phyloP scores from a whole-genome alignment of 2,329 filamentous ascomycete genomes.

The Ascochyta viciae-villosae region DNA sequence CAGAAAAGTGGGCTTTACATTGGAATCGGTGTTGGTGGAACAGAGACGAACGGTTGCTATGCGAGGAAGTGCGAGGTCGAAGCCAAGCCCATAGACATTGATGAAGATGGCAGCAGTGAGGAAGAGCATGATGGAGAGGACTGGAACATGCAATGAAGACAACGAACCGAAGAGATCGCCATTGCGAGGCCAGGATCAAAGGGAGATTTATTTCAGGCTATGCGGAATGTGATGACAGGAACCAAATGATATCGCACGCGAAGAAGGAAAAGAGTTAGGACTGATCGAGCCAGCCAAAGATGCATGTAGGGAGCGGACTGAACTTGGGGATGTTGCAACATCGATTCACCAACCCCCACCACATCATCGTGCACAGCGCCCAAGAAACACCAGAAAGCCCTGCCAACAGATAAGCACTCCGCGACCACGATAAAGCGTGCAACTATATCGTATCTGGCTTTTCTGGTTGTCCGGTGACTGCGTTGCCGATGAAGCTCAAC shows the following conservation, averaged over 20 bases:
- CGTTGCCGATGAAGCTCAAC: too few species aligned
- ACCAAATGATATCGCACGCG: background rate
- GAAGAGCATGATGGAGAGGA: constrained; percentile 23
- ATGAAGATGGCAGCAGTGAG: constrained; percentile 28
- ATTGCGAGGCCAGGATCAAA: background rate
- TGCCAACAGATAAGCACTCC: too few species aligned
- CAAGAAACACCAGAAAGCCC: too few species aligned
- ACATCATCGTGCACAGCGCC: background rate
- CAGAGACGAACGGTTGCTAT: constrained; percentile 23
- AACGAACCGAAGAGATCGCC: background rate
- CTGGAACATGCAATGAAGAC: constrained; percentile 13
- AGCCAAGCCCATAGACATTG: constrained; percentile 30
- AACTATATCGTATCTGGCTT: too few species aligned
- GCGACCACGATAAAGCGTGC: too few species aligned
- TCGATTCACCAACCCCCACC: background rate
- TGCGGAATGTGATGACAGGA: background rate
- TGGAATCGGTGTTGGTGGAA: constrained; percentile 30
- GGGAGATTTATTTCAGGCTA: background rate
- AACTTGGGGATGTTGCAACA: background rate
- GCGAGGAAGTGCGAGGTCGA: constrained; percentile 36
- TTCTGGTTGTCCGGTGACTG: too few species aligned
- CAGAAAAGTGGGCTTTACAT: constrained; percentile 29
- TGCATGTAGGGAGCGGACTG: background rate
- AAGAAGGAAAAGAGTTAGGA: background rate
- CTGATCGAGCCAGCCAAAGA: background rate